A percentile compares a stretch with the other conserved stretches of the same genome.
phyloP scores from a whole-genome alignment of 345 rosid species.

The Citrus mangshanensis region DNA sequence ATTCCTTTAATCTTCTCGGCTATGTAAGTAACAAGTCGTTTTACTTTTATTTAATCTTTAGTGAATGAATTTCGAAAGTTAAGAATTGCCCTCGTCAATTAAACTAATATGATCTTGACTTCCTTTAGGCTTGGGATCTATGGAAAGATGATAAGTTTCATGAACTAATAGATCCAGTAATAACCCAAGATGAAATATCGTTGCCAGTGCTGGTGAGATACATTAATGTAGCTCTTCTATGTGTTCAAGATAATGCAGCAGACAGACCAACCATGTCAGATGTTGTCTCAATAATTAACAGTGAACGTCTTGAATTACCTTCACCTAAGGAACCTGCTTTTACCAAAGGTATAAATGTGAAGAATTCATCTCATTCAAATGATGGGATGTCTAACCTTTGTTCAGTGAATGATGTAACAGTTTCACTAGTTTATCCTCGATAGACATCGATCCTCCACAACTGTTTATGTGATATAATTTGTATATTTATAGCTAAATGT shows the following conservation, averaged over 20 bases:
- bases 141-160: background rate
- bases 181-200: background rate
- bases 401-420: background rate
- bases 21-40: slow-evolving; percentile 6
- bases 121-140: background rate
- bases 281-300: background rate
- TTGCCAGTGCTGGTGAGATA: background rate
- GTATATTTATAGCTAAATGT: too few relatives aligned
- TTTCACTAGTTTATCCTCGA: background rate
- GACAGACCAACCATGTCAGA: background rate
- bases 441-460: background rate
- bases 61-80: background rate
- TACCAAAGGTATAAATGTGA: background rate
- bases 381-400: background rate
- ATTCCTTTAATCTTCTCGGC: slow-evolving; percentile 26
- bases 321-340: background rate
- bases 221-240: background rate
- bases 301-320: background rate
- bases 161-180: too few relatives aligned
- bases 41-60: background rate
- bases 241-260: background rate
- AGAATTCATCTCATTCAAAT: background rate
- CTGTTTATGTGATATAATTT: too few relatives aligned
- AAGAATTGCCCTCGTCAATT: background rate
- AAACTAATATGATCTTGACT: background rate